Percentiles rank a stretch among this genome's conserved stretches.
Evolutionary conservation across 768 basidiomycete species (phyloP).

Genomic region (Psilocybe tampanensis): DNA sequence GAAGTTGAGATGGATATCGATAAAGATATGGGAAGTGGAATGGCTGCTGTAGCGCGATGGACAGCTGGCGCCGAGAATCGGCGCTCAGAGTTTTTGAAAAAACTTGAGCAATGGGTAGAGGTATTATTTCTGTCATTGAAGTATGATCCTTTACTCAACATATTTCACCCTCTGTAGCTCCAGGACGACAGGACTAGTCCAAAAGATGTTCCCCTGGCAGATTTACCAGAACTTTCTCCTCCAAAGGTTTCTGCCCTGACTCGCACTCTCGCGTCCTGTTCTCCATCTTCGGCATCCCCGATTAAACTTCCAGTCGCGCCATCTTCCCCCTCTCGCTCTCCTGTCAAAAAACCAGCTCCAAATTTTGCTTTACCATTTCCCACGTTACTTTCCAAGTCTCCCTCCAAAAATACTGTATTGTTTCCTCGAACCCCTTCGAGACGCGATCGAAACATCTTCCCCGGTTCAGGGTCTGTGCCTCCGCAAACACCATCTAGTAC

Average conservation of each 20-base stretch:
- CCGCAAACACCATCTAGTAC: constrained; percentile 50
- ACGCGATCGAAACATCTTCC: constrained; percentile 39
- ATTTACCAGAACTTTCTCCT: constrained; percentile 61
- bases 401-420: constrained; percentile 46
- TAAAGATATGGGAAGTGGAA: constrained; percentile 78
- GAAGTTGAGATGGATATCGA: constrained; percentile 87
- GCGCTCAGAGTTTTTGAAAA: constrained; percentile 55
- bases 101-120: constrained; percentile 66
- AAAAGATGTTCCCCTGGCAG: constrained; percentile 61
- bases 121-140: constrained; percentile 33
- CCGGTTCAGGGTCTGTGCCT: constrained; percentile 36
- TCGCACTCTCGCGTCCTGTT: constrained; percentile 69
- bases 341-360: constrained; percentile 35
- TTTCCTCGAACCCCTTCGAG: constrained; percentile 73
- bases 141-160: neutral
- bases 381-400: constrained; percentile 41
- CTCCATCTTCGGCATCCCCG: constrained; percentile 60
- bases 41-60: constrained; percentile 90
- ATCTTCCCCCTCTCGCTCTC: constrained; percentile 46
- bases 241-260: constrained; percentile 70
- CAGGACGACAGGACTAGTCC: constrained; percentile 38
- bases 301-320: constrained; percentile 43
- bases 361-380: constrained; percentile 56
- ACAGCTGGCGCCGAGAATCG: constrained; percentile 69
- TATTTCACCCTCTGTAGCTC: constrained; percentile 40